These are phyloP conservation scores for Psidium friedrichsthalianum DNA, from an alignment of 345 rosid species.

Conservation along the genomic window DNA sequence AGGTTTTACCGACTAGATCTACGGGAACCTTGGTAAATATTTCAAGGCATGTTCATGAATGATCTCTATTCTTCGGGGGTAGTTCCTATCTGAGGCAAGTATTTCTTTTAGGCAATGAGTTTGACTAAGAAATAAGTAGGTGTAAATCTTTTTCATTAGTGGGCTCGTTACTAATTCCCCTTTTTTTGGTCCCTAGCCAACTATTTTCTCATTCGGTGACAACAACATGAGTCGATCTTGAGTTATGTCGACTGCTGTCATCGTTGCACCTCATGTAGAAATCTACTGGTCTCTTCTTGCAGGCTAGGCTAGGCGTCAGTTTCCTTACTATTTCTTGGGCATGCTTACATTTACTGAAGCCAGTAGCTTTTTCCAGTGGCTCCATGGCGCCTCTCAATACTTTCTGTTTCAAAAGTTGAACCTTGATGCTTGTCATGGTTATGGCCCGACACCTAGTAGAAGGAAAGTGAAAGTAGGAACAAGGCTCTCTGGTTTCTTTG, in stretches of 20 bases:
- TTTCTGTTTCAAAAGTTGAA: slow-evolving; percentile 66
- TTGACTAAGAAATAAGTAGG: background rate
- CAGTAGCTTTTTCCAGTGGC: slow-evolving; percentile 29
- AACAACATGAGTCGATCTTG: background rate
- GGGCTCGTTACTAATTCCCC: rapidly evolving
- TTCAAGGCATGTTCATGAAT: background rate
- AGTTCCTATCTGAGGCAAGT: background rate
- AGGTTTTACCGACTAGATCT: background rate
- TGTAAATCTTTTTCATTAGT: background rate
- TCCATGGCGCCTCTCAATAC: slow-evolving; percentile 71
- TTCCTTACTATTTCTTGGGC: background rate
- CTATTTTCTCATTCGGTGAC: background rate
- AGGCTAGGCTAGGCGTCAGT: background rate
- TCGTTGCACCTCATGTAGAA: background rate
- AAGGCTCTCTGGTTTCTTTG: background rate
- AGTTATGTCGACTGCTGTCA: background rate
- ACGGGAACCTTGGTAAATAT: background rate
- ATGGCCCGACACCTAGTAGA: background rate
- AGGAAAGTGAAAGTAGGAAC: background rate
- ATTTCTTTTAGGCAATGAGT: background rate
- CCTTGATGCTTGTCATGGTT: slow-evolving; percentile 35
- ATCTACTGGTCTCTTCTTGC: background rate
- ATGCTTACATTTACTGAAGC: background rate
- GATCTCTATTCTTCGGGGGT: background rate
- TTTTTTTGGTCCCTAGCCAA: background rate